Base-by-base conservation (phyloP, 1,284 basidiomycete species). In the Mycena sp. region DNA sequence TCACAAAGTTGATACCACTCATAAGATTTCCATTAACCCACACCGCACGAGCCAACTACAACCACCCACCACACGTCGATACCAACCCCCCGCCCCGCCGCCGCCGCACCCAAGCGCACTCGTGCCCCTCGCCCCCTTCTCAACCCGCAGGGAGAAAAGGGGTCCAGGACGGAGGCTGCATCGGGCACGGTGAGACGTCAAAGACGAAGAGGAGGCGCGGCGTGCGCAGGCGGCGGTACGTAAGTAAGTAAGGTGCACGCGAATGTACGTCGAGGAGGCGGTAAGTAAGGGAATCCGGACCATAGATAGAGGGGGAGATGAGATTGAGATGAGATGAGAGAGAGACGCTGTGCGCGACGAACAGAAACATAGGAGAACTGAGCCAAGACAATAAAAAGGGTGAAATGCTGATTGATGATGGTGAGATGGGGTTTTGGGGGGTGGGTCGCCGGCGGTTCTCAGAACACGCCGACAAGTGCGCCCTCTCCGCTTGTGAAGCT, bases 261-360 rank as follows among this genome's bases (percentile, higher is more conserved):
- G 17, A 40, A 29, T 17, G 41, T 11, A 3, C 49, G 49, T 21
- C 35, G 46, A 17, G 7, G 26, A 37, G 29, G 37, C 45, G 51
- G 51, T 41, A 41, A 26, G 40, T 32, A 45, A 32, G n/a, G 37
- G 32, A 30, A 51, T 46, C 58, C 59, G 48, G 60, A 52, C 50
- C 52, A 66, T 56, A 66, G 19, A 60, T 66, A 66, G 64, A 62
- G 67, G 61, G 65, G 65, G 64, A 51, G 64, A 59, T 60, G 65
- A 79, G 67, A 61, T 74, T 43, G 64, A 61, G 55, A 67, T 16
- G n/a, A 59, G 59, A 51, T 25, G 53, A 58, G 25, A 58, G 50
- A 56, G 51, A 55, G 53, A 52, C n/a, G 46, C 41, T 28, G 41
- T 58, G 23, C 25, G 58, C 41, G 57, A 58, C 37, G 29, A 57